Conservation (phyloP, 345 rosid genomes). For the Balakata baccata region DNA sequence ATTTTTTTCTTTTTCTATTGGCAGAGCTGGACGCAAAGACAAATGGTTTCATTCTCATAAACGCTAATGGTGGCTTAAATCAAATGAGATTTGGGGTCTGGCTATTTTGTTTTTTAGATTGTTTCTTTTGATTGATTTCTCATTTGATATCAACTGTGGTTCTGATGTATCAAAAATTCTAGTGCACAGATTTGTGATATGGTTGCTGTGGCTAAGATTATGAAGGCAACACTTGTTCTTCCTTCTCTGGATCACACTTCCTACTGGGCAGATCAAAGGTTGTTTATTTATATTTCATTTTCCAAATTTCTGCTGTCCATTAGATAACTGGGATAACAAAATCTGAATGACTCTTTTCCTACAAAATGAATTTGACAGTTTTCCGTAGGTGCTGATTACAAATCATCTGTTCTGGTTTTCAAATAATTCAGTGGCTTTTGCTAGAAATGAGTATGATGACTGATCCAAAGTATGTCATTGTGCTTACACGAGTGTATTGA, state of each 20-base stretch:
- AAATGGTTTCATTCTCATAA: constrained; percentile 77
- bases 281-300: constrained; percentile 34
- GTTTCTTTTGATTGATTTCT: constrained; percentile 14
- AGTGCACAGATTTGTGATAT: constrained; percentile 93
- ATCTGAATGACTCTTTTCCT: neutral
- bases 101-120: constrained; percentile 39
- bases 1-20: constrained; percentile 18
- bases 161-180: constrained; percentile 52
- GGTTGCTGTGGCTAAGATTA: constrained; percentile 86
- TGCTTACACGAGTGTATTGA: neutral
- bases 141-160: constrained; percentile 2
- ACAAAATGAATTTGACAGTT: neutral
- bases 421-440: neutral
- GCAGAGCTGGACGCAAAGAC: constrained; percentile 71
- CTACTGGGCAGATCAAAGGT: constrained; percentile 94
- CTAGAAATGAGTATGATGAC: neutral
- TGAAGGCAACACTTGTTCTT: constrained; percentile 91
- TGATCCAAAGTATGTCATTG: neutral
- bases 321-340: constrained; percentile 1
- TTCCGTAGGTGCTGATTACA: neutral
- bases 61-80: constrained; percentile 96
- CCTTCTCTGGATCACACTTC: constrained; percentile 92
- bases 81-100: constrained; percentile 99
- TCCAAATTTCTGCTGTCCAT: neutral
- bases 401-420: neutral